Evolutionary conservation across 164 flowering plant species (phyloP).

Genomic region (Cinnamomum chago): DNA sequence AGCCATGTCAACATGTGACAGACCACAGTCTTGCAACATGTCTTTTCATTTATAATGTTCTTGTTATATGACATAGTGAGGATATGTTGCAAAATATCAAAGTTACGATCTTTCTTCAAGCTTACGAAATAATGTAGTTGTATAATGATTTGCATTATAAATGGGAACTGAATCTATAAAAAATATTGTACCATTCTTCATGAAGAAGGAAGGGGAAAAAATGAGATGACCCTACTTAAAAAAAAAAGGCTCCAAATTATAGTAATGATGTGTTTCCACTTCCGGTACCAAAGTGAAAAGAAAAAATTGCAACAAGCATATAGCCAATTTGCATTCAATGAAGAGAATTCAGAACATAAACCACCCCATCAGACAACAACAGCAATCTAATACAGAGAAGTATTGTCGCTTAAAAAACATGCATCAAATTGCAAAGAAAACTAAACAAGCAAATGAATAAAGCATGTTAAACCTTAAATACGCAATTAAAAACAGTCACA

Average conservation of each 20-base stretch:
- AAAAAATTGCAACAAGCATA: no score
- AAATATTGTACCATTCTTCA: neutral
- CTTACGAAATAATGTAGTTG: neutral
- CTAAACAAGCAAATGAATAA: no score
- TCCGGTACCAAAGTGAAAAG: neutral
- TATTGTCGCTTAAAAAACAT: neutral
- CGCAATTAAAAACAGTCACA: neutral
- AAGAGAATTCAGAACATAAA: neutral
- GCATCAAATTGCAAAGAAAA: neutral
- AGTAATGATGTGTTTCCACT: neutral
- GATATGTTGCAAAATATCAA: neutral
- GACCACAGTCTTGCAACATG: neutral
- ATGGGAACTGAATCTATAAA: neutral
- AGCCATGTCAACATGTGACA: neutral
- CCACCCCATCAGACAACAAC: neutral
- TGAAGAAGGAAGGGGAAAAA: no score
- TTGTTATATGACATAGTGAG: neutral
- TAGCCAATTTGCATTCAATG: neutral
- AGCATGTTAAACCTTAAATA: neutral
- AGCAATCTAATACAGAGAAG: neutral
- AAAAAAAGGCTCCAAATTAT: neutral
- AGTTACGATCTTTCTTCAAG: neutral
- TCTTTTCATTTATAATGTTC: neutral
- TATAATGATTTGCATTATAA: neutral
- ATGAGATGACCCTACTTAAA: neutral